These are phyloP conservation scores for Talaromyces wortmannii DNA, from an alignment of 495 filamentous ascomycete genomes.

Conservation along the genomic window DNA sequence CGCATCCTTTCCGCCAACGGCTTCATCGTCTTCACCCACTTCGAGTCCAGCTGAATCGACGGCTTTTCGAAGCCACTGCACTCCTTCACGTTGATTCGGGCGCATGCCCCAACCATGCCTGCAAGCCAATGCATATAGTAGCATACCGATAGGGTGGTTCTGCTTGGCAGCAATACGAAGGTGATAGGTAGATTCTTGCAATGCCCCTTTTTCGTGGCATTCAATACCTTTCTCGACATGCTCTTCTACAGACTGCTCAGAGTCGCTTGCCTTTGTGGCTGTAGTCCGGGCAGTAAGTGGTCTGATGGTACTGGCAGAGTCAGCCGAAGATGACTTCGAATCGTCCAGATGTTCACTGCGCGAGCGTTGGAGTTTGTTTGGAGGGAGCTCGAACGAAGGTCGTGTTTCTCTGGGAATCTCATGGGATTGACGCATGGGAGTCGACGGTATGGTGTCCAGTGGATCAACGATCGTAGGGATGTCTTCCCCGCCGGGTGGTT, in stretches of 20 bases:
- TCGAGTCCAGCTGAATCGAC: slow-evolving; percentile 79
- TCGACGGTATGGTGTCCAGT: background rate
- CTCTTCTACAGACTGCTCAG: slow-evolving; percentile 68
- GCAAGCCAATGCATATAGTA: slow-evolving; percentile 91
- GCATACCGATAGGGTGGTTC: slow-evolving; percentile 85
- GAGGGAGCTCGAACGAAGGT: background rate
- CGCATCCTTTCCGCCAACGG: slow-evolving; percentile 52
- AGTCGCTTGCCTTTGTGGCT: slow-evolving; percentile 24
- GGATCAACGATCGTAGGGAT: slow-evolving; percentile 5
- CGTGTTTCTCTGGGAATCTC: slow-evolving; percentile 1
- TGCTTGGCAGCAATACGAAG: slow-evolving; percentile 81
- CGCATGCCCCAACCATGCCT: slow-evolving; percentile 99
- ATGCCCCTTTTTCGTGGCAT: slow-evolving; percentile 74
- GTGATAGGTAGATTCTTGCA: slow-evolving; percentile 93
- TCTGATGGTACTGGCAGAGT: slow-evolving; percentile 60
- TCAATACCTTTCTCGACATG: slow-evolving; percentile 85
- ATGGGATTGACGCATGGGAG: slow-evolving; percentile 3
- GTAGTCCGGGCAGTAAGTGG: slow-evolving; percentile 41
- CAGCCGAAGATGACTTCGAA: slow-evolving; percentile 51
- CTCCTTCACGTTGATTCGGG: slow-evolving; percentile 78
- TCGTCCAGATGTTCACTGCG: slow-evolving; percentile 32
- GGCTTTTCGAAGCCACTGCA: slow-evolving; percentile 84
- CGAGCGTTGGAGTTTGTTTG: slow-evolving; percentile 1
- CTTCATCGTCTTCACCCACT: slow-evolving; percentile 70
- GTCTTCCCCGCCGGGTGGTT: background rate